Evolutionary conservation across 257 asterid species (phyloP).

Genomic region (Solanum tarapatanum): DNA sequence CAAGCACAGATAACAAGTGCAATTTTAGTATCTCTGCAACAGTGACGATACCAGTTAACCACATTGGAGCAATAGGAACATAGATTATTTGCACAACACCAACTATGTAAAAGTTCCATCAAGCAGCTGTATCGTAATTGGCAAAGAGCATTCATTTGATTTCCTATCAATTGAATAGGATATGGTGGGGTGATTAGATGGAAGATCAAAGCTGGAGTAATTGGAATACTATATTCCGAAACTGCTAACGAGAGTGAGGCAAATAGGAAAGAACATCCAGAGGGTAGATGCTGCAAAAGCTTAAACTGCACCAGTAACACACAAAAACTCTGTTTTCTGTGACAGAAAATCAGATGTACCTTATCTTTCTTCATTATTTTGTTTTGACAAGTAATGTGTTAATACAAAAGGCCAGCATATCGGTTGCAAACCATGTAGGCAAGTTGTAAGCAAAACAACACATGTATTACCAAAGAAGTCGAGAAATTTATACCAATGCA

Average conservation of each 20-base stretch:
- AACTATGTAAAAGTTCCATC: neutral
- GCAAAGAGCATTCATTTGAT: neutral
- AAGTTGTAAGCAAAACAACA: rapidly evolving
- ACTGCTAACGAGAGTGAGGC: neutral
- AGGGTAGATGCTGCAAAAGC: neutral
- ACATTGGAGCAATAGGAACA: neutral
- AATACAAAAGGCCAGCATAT: neutral
- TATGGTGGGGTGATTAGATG: neutral
- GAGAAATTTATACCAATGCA: neutral
- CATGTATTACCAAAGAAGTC: neutral
- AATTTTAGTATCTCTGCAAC: neutral
- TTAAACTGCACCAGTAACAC: neutral
- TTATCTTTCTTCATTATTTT: neutral
- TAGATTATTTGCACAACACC: neutral
- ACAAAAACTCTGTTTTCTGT: neutral
- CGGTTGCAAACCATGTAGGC: neutral
- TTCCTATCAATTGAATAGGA: neutral
- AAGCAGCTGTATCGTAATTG: neutral
- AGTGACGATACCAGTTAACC: neutral
- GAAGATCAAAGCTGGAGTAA: neutral
- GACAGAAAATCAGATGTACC: neutral
- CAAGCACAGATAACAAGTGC: neutral
- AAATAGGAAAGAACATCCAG: neutral
- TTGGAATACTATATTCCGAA: neutral
- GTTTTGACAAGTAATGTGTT: neutral